Conservation (phyloP, 192 early-diverging fungal genomes). For the Linnemannia exigua region DNA sequence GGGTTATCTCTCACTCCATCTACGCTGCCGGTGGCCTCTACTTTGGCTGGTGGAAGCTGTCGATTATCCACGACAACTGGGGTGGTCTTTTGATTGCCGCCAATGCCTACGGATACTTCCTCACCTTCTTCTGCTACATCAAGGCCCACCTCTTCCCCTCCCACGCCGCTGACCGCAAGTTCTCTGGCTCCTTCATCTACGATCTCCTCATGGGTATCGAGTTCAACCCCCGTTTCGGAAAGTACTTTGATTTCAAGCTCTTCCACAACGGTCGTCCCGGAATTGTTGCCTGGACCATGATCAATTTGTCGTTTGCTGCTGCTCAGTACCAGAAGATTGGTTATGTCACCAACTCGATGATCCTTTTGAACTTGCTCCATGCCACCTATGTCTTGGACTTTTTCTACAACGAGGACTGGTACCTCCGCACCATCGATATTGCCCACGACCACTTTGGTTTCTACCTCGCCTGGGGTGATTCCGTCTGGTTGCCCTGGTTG, state of each 20-base stretch:
- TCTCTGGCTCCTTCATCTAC: conserved; percentile 80
- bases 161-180: conserved; percentile 83
- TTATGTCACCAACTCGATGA: conserved; percentile 86
- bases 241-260: conserved; percentile 85
- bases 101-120: conserved; percentile 83
- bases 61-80: conserved; percentile 85
- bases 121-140: conserved; percentile 78
- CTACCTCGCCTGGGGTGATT: conserved; percentile 88
- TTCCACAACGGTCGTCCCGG: conserved; percentile 89
- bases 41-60: conserved; percentile 72
- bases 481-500: conserved; percentile 86
- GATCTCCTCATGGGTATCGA: conserved; percentile 88
- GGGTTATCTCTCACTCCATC: conserved; percentile 77
- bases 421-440: conserved; percentile 88
- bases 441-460: conserved; percentile 91
- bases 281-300: conserved; percentile 89
- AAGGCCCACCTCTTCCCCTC: conserved; percentile 82
- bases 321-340: conserved; percentile 83
- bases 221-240: conserved; percentile 84
- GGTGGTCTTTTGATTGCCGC: conserved; percentile 77
- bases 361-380: conserved; percentile 81
- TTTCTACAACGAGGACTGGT: conserved; percentile 90
- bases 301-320: conserved; percentile 82
- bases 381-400: conserved; percentile 84
- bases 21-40: conserved; percentile 74